phyloP scores from a whole-genome alignment of 2,329 filamentous ascomycete genomes.

The Ophiostoma sp. region DNA sequence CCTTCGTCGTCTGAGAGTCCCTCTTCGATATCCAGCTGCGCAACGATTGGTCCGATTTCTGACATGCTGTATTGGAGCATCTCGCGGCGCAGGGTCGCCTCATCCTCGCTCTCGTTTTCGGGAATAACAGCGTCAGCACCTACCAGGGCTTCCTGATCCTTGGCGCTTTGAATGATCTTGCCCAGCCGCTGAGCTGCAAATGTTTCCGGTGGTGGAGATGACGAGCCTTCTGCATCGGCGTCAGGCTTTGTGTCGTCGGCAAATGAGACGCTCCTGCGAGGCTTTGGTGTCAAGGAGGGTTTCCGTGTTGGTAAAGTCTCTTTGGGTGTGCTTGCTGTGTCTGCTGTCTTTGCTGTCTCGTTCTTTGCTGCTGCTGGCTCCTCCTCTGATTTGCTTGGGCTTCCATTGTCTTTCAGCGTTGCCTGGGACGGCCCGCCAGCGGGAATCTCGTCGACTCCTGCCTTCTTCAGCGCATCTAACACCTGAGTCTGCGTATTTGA shows the following conservation, averaged over 20 bases:
- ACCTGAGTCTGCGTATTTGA: constrained; percentile 63
- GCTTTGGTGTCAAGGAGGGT: neutral
- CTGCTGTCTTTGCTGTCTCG: neutral
- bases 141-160: constrained; percentile 47
- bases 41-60: constrained; percentile 86
- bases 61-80: constrained; percentile 88
- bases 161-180: constrained; percentile 52
- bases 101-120: constrained; percentile 70
- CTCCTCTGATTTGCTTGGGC: neutral
- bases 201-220: constrained; percentile 29
- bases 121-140: constrained; percentile 55
- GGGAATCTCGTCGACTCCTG: constrained; percentile 50
- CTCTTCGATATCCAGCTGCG: constrained; percentile 80
- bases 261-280: constrained; percentile 57
- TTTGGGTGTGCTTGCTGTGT: neutral
- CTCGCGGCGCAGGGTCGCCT: constrained; percentile 71
- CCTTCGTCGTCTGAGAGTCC: constrained; percentile 49
- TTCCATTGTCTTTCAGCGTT: neutral
- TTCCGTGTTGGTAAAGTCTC: neutral
- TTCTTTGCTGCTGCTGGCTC: neutral
- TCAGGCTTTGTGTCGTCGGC: constrained; percentile 52
- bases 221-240: constrained; percentile 31
- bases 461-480: constrained; percentile 67
- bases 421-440: constrained; percentile 20
- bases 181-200: constrained; percentile 46